Percentiles rank a stretch among this genome's conserved stretches.
Evolutionary conservation across 140 eudicot species (phyloP).

Genomic region (Erigeron philadelphicus): DNA sequence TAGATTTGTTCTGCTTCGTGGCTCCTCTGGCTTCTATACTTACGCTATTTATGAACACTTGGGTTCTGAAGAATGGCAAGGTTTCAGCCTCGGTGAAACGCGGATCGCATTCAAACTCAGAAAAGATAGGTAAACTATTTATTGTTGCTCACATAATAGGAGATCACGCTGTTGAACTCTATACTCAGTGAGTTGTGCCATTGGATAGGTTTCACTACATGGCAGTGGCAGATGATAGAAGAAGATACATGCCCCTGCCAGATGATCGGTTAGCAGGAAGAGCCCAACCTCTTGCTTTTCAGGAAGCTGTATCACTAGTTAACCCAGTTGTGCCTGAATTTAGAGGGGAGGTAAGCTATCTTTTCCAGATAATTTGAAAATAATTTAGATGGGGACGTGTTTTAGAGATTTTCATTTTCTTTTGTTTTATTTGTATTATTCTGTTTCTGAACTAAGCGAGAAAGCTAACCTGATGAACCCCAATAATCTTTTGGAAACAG

Average conservation of each 20-base stretch:
- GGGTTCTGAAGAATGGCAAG: slow-evolving; percentile 71
- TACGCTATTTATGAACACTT: slow-evolving; percentile 69
- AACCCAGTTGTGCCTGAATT: slow-evolving; percentile 47
- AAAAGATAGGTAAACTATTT: slow-evolving; percentile 51
- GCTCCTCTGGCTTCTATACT: slow-evolving; percentile 71
- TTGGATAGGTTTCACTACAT: slow-evolving; percentile 56
- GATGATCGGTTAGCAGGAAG: slow-evolving; percentile 50
- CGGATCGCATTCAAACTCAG: slow-evolving; percentile 76
- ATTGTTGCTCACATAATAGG: not conserved
- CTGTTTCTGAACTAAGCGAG: slow-evolving; percentile 4
- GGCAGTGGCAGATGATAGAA: slow-evolving; percentile 61
- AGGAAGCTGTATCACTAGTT: slow-evolving; percentile 56
- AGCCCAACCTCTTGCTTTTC: slow-evolving; percentile 55
- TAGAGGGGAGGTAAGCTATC: slow-evolving; percentile 53
- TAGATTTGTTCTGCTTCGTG: slow-evolving; percentile 73
- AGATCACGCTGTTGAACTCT: not conserved
- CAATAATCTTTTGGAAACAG: slow-evolving; percentile 11
- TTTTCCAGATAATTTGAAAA: slow-evolving; percentile 6
- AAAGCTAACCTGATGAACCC: not conserved
- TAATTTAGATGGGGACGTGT: not conserved
- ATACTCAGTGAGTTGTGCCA: slow-evolving; percentile 5
- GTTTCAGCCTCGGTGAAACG: slow-evolving; percentile 59
- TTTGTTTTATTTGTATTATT: not conserved
- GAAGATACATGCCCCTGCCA: slow-evolving; percentile 54
- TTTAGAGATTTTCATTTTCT: not conserved